A percentile compares a stretch with the other conserved stretches of the same genome.
phyloP scores from a whole-genome alignment of 2,329 filamentous ascomycete genomes.

The Colletotrichum chrysophilum region DNA sequence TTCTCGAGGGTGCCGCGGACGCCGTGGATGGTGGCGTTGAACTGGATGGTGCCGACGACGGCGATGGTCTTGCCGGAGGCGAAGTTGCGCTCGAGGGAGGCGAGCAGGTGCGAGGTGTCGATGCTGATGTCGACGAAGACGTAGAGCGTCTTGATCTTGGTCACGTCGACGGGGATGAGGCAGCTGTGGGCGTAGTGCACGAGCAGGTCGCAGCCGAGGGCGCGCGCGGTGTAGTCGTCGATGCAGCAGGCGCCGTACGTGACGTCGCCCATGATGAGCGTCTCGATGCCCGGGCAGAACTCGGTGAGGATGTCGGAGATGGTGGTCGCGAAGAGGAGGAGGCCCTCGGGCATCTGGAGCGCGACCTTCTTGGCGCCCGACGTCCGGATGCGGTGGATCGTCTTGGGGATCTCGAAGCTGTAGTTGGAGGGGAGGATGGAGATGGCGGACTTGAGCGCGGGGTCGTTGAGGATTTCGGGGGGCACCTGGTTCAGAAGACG shows the following conservation, averaged over 20 bases:
- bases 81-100: slow-evolving; percentile 89
- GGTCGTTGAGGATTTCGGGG: slow-evolving; percentile 82
- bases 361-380: slow-evolving; percentile 82
- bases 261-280: slow-evolving; percentile 98
- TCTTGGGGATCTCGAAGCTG: slow-evolving; percentile 98
- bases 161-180: slow-evolving; percentile 94
- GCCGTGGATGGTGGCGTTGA: slow-evolving; percentile 95
- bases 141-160: slow-evolving; percentile 95
- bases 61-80: slow-evolving; percentile 84
- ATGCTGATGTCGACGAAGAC: slow-evolving; percentile 99
- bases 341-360: slow-evolving; percentile 95
- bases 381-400: slow-evolving; percentile 89
- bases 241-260: slow-evolving; percentile 99
- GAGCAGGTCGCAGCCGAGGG: slow-evolving; percentile 90
- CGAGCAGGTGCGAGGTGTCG: slow-evolving; percentile 85
- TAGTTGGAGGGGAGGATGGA: slow-evolving; percentile 92
- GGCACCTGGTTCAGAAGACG: slow-evolving; percentile 92
- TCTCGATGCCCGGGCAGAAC: slow-evolving; percentile 91
- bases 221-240: slow-evolving; percentile 95
- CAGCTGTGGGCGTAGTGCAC: slow-evolving; percentile 98
- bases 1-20: slow-evolving; percentile 78
- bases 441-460: slow-evolving; percentile 86
- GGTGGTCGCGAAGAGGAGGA: slow-evolving; percentile 94
- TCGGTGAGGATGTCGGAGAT: slow-evolving; percentile 95
- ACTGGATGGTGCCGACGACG: slow-evolving; percentile 96